These are phyloP conservation scores for Colletotrichum musae DNA, from an alignment of 2,329 filamentous ascomycete species.

Conservation along the genomic window DNA sequence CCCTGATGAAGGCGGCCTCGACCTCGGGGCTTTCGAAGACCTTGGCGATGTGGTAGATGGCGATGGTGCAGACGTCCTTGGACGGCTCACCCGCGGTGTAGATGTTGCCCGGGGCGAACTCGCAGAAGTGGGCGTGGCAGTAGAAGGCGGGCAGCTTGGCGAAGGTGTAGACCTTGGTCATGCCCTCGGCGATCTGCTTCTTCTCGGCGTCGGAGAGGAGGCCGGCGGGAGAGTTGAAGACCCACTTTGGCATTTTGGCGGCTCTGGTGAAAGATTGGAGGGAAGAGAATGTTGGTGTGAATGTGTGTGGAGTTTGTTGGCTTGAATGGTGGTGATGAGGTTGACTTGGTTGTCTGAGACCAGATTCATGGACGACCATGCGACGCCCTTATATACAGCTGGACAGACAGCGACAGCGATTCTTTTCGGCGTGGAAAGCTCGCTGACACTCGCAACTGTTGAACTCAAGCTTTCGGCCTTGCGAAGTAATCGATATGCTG, in stretches of 20 bases:
- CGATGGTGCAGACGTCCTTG: slow-evolving; percentile 5
- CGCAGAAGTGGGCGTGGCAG: slow-evolving; percentile 41
- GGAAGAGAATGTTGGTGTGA: not conserved
- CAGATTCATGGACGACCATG: no score
- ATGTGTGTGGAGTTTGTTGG: no score
- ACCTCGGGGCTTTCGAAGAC: slow-evolving; percentile 17
- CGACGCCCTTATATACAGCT: no score
- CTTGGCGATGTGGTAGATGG: slow-evolving; percentile 24
- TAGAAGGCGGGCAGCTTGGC: slow-evolving; percentile 15
- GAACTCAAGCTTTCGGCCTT: no score
- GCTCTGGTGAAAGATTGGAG: not conserved
- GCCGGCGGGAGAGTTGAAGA: slow-evolving; percentile 16
- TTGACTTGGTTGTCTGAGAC: no score
- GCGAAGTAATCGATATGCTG: no score
- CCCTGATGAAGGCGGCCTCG: slow-evolving; percentile 10
- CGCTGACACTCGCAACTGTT: no score
- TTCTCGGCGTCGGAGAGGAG: slow-evolving; percentile 17
- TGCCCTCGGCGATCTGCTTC: slow-evolving; percentile 26
- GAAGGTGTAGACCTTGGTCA: slow-evolving; percentile 18
- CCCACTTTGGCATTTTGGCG: slow-evolving; percentile 26
- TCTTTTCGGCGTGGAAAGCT: no score
- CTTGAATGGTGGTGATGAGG: no score
- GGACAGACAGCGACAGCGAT: no score
- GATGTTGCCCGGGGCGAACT: slow-evolving; percentile 48
- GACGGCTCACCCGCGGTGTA: slow-evolving; percentile 59